Base-by-base conservation (phyloP, 2,329 filamentous ascomycete genomes). In the Trichoderma breve region DNA sequence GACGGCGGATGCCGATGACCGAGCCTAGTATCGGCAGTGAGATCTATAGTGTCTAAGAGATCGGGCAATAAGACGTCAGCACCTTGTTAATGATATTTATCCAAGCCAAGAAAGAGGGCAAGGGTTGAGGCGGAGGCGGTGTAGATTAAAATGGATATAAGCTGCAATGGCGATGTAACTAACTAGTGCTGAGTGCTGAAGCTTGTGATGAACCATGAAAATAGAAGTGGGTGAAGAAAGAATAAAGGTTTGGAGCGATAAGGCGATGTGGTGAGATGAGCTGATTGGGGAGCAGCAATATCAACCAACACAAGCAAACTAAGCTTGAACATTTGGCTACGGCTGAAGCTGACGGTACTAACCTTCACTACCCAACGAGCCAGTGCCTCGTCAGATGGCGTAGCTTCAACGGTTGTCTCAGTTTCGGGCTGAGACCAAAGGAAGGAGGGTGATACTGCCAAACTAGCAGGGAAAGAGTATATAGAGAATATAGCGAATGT, bases 11-110 rank as follows among this genome's bases (percentile, higher is more conserved):
- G 67, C 28, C 28, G 39, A 51, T 53, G 67, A 21, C 67, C 67
- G 57, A 62, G 36, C 62, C 43, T 62, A 53, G 30, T 53, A 39
- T 61, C 67, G 57, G 67, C 57, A 70, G 55, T 53, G 24, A 24
- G 67, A 70, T 70, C 67, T 61, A 39, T 70, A 62, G 55, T 39
- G 67, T 53, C 67, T 70, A 53, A 51, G 36, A 70, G 67, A 26
- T 62, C 30, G 39, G 57, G 67, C 55, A 70, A 62, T 32, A 62
- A 62, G 39, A 70, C 30, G 67, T 70, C 67, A 70, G 67, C 67
- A 47, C 67, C 28, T 70, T 70, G 67, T 70, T 70, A 43, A 43
- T 24, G 30, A 14, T 57, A 43, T 36, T 43, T 11, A 58, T 58
- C 12, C 57, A 36, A 34, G 53, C 65, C 39, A 32, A 51, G 32